These are phyloP conservation scores for Erigeron canadensis DNA, from an alignment of 129 eudicot genomes.

Conservation along the genomic window DNA sequence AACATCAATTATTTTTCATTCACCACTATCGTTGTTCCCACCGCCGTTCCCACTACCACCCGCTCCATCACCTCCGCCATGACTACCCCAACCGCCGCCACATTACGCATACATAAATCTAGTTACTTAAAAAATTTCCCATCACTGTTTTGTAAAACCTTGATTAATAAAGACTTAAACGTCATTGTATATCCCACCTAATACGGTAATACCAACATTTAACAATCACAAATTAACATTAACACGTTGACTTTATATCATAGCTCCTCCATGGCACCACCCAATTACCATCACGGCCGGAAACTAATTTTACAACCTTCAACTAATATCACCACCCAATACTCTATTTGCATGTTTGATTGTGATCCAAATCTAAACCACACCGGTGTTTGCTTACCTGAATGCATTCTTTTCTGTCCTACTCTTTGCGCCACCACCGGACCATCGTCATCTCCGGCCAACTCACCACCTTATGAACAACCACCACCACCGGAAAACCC, in stretches of 20 bases:
- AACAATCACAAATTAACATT: not conserved
- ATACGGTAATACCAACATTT: not conserved
- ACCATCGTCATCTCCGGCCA: conserved; percentile 16
- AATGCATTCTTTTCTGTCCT: conserved; percentile 17
- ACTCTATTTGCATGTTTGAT: not conserved
- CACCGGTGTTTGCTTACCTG: conserved; percentile 8
- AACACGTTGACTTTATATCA: not conserved
- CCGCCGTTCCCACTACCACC: too few species aligned
- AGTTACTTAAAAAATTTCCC: too few species aligned
- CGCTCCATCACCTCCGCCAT: too few species aligned
- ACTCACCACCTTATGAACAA: conserved; percentile 16
- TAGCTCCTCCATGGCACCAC: conserved; percentile 1
- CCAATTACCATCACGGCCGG: conserved; percentile 28
- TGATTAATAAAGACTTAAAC: too few species aligned
- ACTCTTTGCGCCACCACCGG: conserved; percentile 4
- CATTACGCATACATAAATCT: too few species aligned
- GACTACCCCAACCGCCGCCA: too few species aligned
- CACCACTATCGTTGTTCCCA: too few species aligned
- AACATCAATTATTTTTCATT: too few species aligned
- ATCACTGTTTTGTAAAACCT: too few species aligned
- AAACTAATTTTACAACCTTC: conserved; percentile 19
- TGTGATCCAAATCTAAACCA: conserved; percentile 10
- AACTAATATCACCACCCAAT: not conserved
- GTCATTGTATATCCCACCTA: not conserved
- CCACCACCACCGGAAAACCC: not conserved